phyloP scores from a whole-genome alignment of 257 asterid species.

The Ilex aquifolium region DNA sequence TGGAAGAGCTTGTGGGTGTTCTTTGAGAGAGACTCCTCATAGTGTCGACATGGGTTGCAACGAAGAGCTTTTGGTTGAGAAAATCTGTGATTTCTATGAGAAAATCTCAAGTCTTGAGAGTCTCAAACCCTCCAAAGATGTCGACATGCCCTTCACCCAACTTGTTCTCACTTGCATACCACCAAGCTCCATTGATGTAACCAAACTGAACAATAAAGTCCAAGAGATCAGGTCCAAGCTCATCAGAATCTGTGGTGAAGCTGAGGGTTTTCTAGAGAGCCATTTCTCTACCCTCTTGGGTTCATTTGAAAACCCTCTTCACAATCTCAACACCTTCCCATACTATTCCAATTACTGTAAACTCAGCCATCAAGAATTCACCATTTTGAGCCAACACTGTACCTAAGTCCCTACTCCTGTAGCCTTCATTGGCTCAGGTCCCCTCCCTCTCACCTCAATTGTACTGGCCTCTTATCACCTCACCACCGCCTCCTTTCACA shows the following conservation, averaged over 20 bases:
- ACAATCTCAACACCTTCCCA: conserved; percentile 57
- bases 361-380: conserved; percentile 56
- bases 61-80: conserved; percentile 55
- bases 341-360: conserved; percentile 70
- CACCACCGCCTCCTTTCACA: conserved; percentile 45
- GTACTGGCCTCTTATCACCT: conserved; percentile 67
- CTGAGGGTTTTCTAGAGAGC: conserved; percentile 67
- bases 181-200: conserved; percentile 69
- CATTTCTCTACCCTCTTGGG: conserved; percentile 57
- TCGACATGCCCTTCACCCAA: conserved; percentile 56
- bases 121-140: conserved; percentile 63
- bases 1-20: background rate
- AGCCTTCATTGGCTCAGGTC: conserved; percentile 87
- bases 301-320: conserved; percentile 44
- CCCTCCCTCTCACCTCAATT: conserved; percentile 81
- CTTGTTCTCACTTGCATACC: conserved; percentile 80
- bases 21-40: background rate
- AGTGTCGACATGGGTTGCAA: conserved; percentile 78
- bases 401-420: conserved; percentile 23
- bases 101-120: conserved; percentile 52
- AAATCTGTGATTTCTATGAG: conserved; percentile 42
- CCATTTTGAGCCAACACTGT: conserved; percentile 41
- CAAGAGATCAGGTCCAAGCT: too few species aligned
- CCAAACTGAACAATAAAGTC: conserved; percentile 48
- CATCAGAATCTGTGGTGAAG: conserved; percentile 58